A percentile compares a stretch with the other conserved stretches of the same genome.
These are phyloP conservation scores for Zychaea mexicana DNA, from an alignment of 371 early-diverging fungal species.

Conservation along the genomic window DNA sequence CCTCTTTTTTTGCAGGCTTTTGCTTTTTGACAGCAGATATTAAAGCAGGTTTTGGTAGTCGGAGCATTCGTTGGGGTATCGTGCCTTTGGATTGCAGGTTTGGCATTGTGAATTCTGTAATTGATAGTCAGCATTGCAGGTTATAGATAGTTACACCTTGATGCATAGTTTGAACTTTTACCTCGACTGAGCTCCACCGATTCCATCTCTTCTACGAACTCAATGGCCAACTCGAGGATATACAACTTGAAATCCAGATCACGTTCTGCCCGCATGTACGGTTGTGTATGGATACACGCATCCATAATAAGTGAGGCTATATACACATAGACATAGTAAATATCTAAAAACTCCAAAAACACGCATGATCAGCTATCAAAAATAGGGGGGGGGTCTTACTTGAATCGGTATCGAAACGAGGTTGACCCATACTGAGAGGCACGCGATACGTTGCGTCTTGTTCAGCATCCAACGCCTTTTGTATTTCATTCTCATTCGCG, in stretches of 20 bases:
- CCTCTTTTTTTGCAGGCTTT: neutral
- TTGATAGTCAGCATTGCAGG: no score
- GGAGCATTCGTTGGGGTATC: constrained; percentile 59
- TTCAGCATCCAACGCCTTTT: constrained; percentile 62
- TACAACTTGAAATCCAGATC: constrained; percentile 67
- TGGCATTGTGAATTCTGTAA: constrained; percentile 65
- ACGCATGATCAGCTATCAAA: no score
- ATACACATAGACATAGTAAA: neutral
- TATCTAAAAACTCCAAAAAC: neutral
- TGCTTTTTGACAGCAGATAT: constrained; percentile 37
- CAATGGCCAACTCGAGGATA: constrained; percentile 67
- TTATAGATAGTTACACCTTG: neutral
- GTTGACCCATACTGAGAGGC: constrained; percentile 63
- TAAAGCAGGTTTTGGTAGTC: constrained; percentile 55
- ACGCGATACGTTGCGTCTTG: constrained; percentile 64
- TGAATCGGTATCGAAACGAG: constrained; percentile 20
- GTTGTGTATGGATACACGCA: constrained; percentile 69
- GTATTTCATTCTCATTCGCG: constrained; percentile 64
- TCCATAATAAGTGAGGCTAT: constrained; percentile 49
- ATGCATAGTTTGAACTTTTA: no score
- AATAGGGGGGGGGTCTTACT: no score
- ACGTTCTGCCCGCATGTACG: constrained; percentile 50
- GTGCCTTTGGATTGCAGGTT: constrained; percentile 59
- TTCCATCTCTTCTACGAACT: constrained; percentile 66
- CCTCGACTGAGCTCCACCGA: constrained; percentile 53